Conservation (phyloP, 2,329 filamentous ascomycete species). For the Sclerotiophoma versabilis region DNA sequence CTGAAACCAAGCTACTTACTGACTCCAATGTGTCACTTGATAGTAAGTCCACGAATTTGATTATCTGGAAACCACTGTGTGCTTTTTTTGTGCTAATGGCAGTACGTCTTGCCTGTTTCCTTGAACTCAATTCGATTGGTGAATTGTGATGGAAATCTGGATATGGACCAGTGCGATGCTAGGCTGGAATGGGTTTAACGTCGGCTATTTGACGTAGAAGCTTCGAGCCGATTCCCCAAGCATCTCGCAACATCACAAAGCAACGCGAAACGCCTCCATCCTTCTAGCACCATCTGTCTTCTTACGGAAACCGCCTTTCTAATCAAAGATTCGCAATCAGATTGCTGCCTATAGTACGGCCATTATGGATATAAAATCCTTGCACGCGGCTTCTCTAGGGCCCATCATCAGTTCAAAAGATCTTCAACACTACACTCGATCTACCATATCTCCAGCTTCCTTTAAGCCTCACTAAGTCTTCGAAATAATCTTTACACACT, state of each 20-base stretch:
- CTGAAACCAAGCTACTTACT: too few relatives aligned
- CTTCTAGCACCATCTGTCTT: constrained; percentile 37
- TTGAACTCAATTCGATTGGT: too few relatives aligned
- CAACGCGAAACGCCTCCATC: constrained; percentile 25
- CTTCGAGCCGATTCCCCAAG: constrained; percentile 29
- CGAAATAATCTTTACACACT: constrained; percentile 12
- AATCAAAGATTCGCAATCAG: constrained; percentile 34
- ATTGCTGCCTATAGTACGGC: constrained; percentile 34
- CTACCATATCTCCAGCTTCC: constrained; percentile 27
- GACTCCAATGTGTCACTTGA: too few relatives aligned
- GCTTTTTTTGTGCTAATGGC: too few relatives aligned
- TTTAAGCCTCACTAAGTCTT: constrained; percentile 23
- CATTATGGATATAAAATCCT: constrained; percentile 45
- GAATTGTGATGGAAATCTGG: too few relatives aligned
- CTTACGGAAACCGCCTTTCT: constrained; percentile 39
- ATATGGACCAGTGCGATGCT: too few relatives aligned
- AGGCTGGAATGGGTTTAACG: too few relatives aligned
- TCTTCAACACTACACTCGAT: constrained; percentile 27
- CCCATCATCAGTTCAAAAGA: constrained; percentile 39
- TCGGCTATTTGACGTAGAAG: constrained; percentile 30
- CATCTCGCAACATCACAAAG: constrained; percentile 36
- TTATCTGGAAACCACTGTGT: too few relatives aligned
- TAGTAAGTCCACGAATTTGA: too few relatives aligned
- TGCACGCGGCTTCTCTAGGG: constrained; percentile 15
- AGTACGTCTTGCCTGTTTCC: too few relatives aligned